Percentiles rank a stretch among this genome's conserved stretches.
Evolutionary conservation across 345 rosid genomes (phyloP).

Genomic region (Syzygium aqueum): DNA sequence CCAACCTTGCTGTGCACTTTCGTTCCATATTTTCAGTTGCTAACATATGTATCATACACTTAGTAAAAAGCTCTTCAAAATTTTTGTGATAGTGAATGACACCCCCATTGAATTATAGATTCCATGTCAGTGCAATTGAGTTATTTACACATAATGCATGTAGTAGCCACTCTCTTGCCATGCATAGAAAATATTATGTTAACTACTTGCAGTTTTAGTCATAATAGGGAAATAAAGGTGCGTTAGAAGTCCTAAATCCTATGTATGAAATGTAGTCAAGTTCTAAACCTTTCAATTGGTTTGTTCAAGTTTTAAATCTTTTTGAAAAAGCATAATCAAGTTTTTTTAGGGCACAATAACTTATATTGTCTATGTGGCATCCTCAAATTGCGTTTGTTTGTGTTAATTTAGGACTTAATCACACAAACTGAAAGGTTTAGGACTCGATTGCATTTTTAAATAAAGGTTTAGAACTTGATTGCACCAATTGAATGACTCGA

Average conservation of each 20-base stretch:
- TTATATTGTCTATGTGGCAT: neutral
- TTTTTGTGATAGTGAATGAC: too few species aligned
- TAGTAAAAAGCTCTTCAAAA: too few species aligned
- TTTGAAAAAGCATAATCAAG: accelerated
- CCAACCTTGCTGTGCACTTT: too few species aligned
- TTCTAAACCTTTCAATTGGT: neutral
- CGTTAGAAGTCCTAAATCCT: neutral
- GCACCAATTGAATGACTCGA: neutral
- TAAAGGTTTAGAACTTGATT: neutral
- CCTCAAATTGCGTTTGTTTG: neutral
- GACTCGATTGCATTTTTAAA: neutral
- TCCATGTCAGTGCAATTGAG: too few species aligned
- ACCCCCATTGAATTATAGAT: too few species aligned
- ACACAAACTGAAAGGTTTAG: accelerated
- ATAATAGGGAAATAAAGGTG: neutral
- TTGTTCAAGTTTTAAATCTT: neutral
- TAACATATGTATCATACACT: too few species aligned
- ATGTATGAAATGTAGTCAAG: neutral
- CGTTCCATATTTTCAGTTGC: too few species aligned
- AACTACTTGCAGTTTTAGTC: neutral
- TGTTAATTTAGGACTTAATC: neutral
- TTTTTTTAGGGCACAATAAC: neutral
- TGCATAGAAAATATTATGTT: neutral
- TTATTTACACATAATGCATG: too few species aligned
- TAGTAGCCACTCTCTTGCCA: too few species aligned